Evolutionary conservation across 441 rosid genomes (phyloP), one percentile per base, ranked within the genome.

Genomic region (Erysimum cheiri): DNA sequence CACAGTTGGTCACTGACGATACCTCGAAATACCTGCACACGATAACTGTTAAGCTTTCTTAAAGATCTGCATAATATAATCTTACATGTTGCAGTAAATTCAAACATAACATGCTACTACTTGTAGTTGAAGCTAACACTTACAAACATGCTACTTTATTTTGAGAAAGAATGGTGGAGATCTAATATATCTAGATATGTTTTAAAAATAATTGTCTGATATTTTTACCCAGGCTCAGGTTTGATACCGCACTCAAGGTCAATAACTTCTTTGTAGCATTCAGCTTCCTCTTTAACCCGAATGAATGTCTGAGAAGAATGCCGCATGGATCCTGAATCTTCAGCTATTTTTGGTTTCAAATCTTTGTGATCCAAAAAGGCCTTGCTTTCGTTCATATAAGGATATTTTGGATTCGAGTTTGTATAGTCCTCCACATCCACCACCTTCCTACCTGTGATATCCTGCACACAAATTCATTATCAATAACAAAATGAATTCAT

Each of bases 221-320:
- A 60, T 75, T 73, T 82, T 84, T 90, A 95, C 98, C 95, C 74
- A 64, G 79, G 80, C 59, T 74, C 76, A 67, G 77, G 82, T 52
- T 70, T 84, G 72, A 71, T 79, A 64, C 67, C 63, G 54, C 84
- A 76, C 67, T 85, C 91, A 36, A 83, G 80, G 70, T 90, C 90
- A 58, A 84, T 81, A 69, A 67, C 77, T 64, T 81, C 93, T 60
- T 57, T 78, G 67, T 35, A 61, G 43, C 76, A 76, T 75, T 72
- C 73, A 32, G 43, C 31, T 26, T 80, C 79, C 65, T 60, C 75
- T 44, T 79, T 81, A 24, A 53, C 66, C 84, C 58, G 84, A 68
- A 71, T 46, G 57, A 75, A 61, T 71, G 69, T 60, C 64, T 73
- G 91, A 57, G 76, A 64, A 64, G 81, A 64, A 56, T 31, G 50